Percentiles rank a stretch among this genome's conserved stretches.
Conservation (phyloP, 2,329 filamentous ascomycete genomes). For the Leptographium flavum region DNA sequence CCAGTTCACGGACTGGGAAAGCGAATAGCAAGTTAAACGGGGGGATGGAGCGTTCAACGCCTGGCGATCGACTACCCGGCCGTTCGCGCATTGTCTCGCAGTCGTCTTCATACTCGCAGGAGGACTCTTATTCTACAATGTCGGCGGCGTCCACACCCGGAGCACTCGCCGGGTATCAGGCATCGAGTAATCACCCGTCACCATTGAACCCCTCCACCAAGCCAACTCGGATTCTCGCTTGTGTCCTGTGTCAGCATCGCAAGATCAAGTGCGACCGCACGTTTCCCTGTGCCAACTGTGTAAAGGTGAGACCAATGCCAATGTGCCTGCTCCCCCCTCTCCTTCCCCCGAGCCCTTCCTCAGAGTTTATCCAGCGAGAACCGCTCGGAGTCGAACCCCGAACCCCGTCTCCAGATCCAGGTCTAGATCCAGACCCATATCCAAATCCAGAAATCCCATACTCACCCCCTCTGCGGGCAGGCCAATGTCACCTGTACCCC, state of each 20-base stretch:
- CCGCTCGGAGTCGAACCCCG: too few relatives aligned
- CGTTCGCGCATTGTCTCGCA: neutral
- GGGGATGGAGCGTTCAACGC: neutral
- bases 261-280: slow-evolving; percentile 50
- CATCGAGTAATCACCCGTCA: neutral
- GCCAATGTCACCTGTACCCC: slow-evolving; percentile 45
- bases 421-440: too few relatives aligned
- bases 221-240: slow-evolving; percentile 33
- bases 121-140: neutral
- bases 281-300: slow-evolving; percentile 44
- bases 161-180: neutral
- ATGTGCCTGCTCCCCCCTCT: too few relatives aligned
- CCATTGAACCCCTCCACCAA: slow-evolving; percentile 14
- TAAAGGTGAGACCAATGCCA: slow-evolving; percentile 42
- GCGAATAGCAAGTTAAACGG: neutral
- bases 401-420: too few relatives aligned
- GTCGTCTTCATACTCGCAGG: neutral
- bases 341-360: neutral
- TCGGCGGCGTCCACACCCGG: slow-evolving; percentile 2
- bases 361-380: neutral
- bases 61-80: neutral
- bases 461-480: slow-evolving; percentile 18
- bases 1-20: neutral
- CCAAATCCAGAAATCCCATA: too few relatives aligned
- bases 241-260: slow-evolving; percentile 44